Evolutionary conservation across 176 grass and related monocot genomes (phyloP).

Genomic region (Dactylis glomerata): DNA sequence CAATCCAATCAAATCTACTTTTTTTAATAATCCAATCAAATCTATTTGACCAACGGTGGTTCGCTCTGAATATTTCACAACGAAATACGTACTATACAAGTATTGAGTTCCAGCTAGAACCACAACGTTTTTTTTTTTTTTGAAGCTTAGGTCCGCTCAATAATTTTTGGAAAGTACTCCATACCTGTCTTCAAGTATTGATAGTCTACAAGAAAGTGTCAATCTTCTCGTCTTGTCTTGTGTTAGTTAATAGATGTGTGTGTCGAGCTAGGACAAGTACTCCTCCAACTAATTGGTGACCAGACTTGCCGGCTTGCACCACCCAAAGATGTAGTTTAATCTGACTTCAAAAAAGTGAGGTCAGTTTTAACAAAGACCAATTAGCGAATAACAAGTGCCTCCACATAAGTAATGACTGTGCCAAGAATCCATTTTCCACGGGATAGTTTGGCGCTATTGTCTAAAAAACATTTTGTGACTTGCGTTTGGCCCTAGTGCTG

Average conservation of each 20-base stretch:
- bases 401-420: slow-evolving; percentile 34
- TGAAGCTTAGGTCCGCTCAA: neutral
- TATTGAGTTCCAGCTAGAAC: slow-evolving; percentile 8
- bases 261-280: slow-evolving; percentile 19
- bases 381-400: slow-evolving; percentile 21
- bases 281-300: neutral
- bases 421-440: neutral
- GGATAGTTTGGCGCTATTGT: slow-evolving; percentile 11
- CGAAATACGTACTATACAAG: neutral
- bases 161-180: neutral
- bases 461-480: neutral
- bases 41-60: neutral
- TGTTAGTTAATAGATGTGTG: slow-evolving; percentile 14
- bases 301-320: slow-evolving; percentile 16
- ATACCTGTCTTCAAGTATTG: too few species aligned
- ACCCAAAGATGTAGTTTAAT: slow-evolving; percentile 22
- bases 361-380: slow-evolving; percentile 52
- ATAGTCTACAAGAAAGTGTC: neutral
- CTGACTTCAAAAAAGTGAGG: slow-evolving; percentile 22
- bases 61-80: neutral
- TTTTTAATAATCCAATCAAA: neutral
- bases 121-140: neutral
- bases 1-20: neutral
- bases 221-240: slow-evolving; percentile 17
- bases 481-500: slow-evolving; percentile 13